phyloP scores from a whole-genome alignment of 352 stramenopile species.

The Globisporangium barbulae region DNA sequence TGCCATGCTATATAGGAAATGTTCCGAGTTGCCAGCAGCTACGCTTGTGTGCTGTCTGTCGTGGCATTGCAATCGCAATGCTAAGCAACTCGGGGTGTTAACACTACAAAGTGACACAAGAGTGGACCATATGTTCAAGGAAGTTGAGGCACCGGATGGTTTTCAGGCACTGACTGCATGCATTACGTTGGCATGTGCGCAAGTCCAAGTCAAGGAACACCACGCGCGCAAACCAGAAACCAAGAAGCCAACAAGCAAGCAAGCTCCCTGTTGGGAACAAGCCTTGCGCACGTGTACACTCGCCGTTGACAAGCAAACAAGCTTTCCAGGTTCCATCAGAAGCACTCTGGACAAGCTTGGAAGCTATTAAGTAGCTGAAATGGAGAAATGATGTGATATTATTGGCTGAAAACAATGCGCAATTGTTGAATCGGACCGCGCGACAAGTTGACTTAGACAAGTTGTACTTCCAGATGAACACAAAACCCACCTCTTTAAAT shows the following conservation, averaged over 20 bases:
- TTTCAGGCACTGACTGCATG: not conserved
- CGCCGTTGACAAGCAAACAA: not conserved
- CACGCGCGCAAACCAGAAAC: not conserved
- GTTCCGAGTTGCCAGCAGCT: slow-evolving; percentile 4
- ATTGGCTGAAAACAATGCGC: too few relatives aligned
- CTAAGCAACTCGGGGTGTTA: not conserved
- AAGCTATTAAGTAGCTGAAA: too few relatives aligned
- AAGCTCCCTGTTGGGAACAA: too few relatives aligned
- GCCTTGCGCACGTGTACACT: not conserved
- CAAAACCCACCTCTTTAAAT: too few relatives aligned
- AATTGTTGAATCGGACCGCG: too few relatives aligned
- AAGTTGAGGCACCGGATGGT: not conserved
- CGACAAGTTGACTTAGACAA: too few relatives aligned
- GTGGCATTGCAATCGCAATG: not conserved
- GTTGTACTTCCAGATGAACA: too few relatives aligned
- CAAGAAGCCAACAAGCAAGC: not conserved
- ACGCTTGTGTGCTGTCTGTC: not conserved
- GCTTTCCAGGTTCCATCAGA: too few relatives aligned
- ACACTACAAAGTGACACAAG: not conserved
- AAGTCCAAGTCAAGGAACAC: not conserved
- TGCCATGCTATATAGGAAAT: not conserved
- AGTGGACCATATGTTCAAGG: not conserved
- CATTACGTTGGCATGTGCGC: not conserved
- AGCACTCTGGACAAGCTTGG: too few relatives aligned
- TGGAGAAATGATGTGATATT: too few relatives aligned